These are phyloP conservation scores for Sordariomycetes sp. DNA, from an alignment of 2,329 filamentous ascomycete genomes.

Conservation along the genomic window DNA sequence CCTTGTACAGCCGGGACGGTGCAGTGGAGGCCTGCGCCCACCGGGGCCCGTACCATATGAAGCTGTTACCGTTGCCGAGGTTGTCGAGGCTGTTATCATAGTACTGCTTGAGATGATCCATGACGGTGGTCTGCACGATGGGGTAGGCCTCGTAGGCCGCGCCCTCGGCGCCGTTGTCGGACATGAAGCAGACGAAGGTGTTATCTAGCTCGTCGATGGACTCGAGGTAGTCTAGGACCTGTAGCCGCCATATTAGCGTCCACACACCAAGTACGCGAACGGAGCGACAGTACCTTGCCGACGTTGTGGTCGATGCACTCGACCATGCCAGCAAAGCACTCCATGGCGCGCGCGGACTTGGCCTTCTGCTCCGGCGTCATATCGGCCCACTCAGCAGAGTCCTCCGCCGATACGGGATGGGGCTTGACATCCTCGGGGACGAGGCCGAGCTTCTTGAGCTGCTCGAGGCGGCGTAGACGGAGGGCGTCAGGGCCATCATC, in stretches of 20 bases:
- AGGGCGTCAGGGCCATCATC: slow-evolving; percentile 49
- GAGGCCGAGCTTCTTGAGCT: slow-evolving; percentile 46
- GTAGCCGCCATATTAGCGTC: neutral
- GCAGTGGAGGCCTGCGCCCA: slow-evolving; percentile 35
- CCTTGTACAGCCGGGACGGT: slow-evolving; percentile 23
- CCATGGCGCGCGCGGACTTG: slow-evolving; percentile 44
- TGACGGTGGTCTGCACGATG: slow-evolving; percentile 40
- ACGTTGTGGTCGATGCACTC: slow-evolving; percentile 51
- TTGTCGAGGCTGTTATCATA: slow-evolving; percentile 41
- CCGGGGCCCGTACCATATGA: slow-evolving; percentile 49
- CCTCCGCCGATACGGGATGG: slow-evolving; percentile 31
- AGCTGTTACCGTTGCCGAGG: slow-evolving; percentile 42
- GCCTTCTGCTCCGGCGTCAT: slow-evolving; percentile 32
- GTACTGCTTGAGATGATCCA: slow-evolving; percentile 43
- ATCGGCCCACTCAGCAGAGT: slow-evolving; percentile 26
- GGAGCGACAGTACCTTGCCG: slow-evolving; percentile 17
- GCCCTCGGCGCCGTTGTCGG: slow-evolving; percentile 52
- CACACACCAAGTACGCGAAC: neutral
- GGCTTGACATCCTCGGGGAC: slow-evolving; percentile 37
- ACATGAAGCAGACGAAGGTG: slow-evolving; percentile 54
- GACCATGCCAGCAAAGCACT: slow-evolving; percentile 54
- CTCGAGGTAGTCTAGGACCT: slow-evolving; percentile 44
- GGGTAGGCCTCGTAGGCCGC: slow-evolving; percentile 47
- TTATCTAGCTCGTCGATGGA: slow-evolving; percentile 49
- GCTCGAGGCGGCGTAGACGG: slow-evolving; percentile 37